These are phyloP conservation scores for Macrolepiota dolichaula DNA, from an alignment of 768 basidiomycete genomes.

Conservation along the genomic window DNA sequence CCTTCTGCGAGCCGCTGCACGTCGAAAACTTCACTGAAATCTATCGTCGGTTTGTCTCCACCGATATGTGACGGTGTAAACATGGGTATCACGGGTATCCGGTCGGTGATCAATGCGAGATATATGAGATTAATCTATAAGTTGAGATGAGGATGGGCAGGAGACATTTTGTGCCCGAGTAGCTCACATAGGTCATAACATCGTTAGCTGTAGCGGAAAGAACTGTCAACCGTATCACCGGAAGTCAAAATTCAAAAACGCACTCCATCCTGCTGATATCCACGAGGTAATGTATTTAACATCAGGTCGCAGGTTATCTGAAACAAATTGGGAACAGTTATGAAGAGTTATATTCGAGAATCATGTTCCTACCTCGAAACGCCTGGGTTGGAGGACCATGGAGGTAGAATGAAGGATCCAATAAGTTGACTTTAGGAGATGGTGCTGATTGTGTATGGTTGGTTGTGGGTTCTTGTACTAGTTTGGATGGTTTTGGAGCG, in stretches of 20 bases:
- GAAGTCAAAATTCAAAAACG: constrained; percentile 22
- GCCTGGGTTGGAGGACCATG: constrained; percentile 51
- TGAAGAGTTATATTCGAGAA: not conserved
- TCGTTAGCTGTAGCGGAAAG: constrained; percentile 54
- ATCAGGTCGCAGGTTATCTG: constrained; percentile 63
- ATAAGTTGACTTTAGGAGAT: not conserved
- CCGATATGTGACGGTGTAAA: constrained; percentile 60
- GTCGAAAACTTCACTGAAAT: constrained; percentile 62
- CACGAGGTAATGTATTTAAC: constrained; percentile 69
- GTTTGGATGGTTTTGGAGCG: not conserved
- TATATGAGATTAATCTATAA: constrained; percentile 54
- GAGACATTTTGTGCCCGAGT: not conserved
- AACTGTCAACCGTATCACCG: constrained; percentile 3
- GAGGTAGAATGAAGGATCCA: constrained; percentile 21
- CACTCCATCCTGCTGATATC: constrained; percentile 78
- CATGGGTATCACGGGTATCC: constrained; percentile 55
- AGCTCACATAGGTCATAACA: constrained; percentile 66
- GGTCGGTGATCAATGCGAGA: constrained; percentile 53
- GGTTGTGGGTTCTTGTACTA: not conserved
- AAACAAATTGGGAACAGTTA: not conserved
- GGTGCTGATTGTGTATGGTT: not conserved
- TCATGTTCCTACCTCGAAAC: constrained; percentile 45
- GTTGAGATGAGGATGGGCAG: not conserved
- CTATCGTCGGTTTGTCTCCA: constrained; percentile 41
- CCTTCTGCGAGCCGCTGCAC: constrained; percentile 43